Percentiles rank a stretch among this genome's conserved stretches.
These are phyloP conservation scores for Pharnaceum exiguum DNA, from an alignment of 148 eudicot species.

Conservation along the genomic window DNA sequence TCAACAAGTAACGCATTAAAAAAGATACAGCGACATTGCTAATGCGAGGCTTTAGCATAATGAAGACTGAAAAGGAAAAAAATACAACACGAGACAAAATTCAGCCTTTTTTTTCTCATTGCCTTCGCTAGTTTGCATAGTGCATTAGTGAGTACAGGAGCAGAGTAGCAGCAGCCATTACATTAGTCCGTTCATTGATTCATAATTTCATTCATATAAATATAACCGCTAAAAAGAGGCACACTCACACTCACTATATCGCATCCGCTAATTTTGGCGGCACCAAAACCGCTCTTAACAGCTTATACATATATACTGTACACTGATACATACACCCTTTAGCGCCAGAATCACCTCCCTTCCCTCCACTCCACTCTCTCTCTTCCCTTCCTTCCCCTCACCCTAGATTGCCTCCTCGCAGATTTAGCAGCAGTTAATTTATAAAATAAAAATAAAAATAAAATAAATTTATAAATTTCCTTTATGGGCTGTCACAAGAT, in stretches of 20 bases:
- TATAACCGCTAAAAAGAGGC: conserved; percentile 9
- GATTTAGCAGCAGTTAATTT: not conserved
- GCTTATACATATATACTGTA: too few relatives aligned
- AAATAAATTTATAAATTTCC: not conserved
- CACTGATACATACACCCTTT: too few relatives aligned
- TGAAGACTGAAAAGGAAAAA: too few relatives aligned
- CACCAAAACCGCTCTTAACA: conserved; percentile 33
- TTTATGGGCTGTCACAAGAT: not conserved
- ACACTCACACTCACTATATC: conserved; percentile 1
- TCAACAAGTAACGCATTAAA: too few relatives aligned
- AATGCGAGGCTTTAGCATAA: too few relatives aligned
- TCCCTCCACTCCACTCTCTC: conserved; percentile 7
- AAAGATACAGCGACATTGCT: too few relatives aligned
- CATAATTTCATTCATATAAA: too few relatives aligned
- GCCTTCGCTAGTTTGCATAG: not conserved
- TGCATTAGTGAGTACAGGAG: too few relatives aligned
- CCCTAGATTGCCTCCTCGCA: conserved; percentile 13
- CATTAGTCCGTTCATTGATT: too few relatives aligned
- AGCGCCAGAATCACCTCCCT: not conserved
- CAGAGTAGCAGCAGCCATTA: not conserved
- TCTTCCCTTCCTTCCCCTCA: not conserved
- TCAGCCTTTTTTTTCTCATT: not conserved
- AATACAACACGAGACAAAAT: not conserved
- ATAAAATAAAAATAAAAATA: too few relatives aligned
- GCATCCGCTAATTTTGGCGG: conserved; percentile 38